These are phyloP conservation scores for Miamiensis avidus DNA, from an alignment of 169 alveolate genomes.

Conservation along the genomic window DNA sequence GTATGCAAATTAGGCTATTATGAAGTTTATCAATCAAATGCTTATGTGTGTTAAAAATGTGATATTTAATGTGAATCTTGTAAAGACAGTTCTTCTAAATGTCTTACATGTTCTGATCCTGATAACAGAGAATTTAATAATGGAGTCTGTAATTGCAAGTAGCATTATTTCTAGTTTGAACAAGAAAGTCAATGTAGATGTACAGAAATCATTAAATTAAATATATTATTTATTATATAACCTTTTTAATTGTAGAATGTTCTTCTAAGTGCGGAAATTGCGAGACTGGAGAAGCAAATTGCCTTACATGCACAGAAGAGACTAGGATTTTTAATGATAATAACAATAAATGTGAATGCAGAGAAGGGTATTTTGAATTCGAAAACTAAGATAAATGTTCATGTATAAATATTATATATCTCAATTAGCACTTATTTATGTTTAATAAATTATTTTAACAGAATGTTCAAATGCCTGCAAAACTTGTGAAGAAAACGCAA, in stretches of 20 bases:
- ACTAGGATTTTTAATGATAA: too few relatives aligned
- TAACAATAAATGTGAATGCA: too few relatives aligned
- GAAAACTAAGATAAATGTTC: too few relatives aligned
- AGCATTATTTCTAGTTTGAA: background rate
- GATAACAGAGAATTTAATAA: background rate
- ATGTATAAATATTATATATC: too few relatives aligned
- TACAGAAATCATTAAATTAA: too few relatives aligned
- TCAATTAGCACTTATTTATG: too few relatives aligned
- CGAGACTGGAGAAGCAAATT: background rate
- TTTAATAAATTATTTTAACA: too few relatives aligned
- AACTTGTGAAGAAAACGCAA: background rate
- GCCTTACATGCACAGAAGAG: too few relatives aligned
- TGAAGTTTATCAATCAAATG: background rate
- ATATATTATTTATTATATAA: too few relatives aligned
- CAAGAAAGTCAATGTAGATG: background rate
- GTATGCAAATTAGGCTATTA: background rate
- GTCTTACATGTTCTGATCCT: background rate
- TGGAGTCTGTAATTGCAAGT: background rate
- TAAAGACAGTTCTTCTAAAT: background rate
- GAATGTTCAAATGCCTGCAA: background rate
- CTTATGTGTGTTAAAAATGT: background rate
- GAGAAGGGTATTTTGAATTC: background rate
- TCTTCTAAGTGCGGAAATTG: background rate
- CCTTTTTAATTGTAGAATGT: background rate
- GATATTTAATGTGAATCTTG: background rate